phyloP scores from a whole-genome alignment of 495 filamentous ascomycete genomes.

The Aspergillus incahuasiensis region DNA sequence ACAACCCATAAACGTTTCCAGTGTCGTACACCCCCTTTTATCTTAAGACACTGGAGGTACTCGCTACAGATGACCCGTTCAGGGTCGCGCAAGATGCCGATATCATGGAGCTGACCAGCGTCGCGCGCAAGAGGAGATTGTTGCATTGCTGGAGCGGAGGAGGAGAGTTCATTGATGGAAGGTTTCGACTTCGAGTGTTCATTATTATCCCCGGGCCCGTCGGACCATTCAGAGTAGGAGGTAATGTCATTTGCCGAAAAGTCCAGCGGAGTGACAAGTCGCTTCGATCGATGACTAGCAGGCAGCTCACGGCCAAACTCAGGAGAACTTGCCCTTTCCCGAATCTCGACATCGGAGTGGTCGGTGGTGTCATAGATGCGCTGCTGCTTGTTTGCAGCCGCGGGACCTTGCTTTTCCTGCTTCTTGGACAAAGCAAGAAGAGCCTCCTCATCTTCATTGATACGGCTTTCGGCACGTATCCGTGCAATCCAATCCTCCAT shows the following conservation, averaged over 20 bases:
- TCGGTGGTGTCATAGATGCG: conserved; percentile 43
- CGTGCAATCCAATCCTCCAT: conserved; percentile 82
- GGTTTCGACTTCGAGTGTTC: conserved; percentile 27
- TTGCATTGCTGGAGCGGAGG: conserved; percentile 26
- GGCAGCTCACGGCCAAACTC: conserved; percentile 36
- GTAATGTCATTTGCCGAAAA: conserved; percentile 87
- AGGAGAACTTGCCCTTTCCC: conserved; percentile 40
- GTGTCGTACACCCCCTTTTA: conserved; percentile 79
- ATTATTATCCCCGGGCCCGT: conserved; percentile 43
- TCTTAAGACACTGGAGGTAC: conserved; percentile 79
- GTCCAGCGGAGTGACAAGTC: conserved; percentile 55
- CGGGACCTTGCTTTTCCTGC: conserved; percentile 35
- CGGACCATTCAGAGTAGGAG: conserved; percentile 88
- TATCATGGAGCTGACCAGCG: conserved; percentile 50
- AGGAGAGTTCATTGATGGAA: conserved; percentile 30
- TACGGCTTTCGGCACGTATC: conserved; percentile 72
- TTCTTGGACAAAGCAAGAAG: conserved; percentile 54
- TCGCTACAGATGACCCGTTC: conserved; percentile 87
- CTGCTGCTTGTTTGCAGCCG: conserved; percentile 35
- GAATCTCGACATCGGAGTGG: conserved; percentile 34
- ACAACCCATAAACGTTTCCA: conserved; percentile 97
- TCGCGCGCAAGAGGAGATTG: conserved; percentile 43
- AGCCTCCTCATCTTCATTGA: conserved; percentile 82
- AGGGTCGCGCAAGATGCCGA: conserved; percentile 54
- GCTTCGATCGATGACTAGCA: conserved; percentile 23